A percentile compares a stretch with the other conserved stretches of the same genome.
Conservation (phyloP, 208 protist species). For the Leishmania arabica region DNA sequence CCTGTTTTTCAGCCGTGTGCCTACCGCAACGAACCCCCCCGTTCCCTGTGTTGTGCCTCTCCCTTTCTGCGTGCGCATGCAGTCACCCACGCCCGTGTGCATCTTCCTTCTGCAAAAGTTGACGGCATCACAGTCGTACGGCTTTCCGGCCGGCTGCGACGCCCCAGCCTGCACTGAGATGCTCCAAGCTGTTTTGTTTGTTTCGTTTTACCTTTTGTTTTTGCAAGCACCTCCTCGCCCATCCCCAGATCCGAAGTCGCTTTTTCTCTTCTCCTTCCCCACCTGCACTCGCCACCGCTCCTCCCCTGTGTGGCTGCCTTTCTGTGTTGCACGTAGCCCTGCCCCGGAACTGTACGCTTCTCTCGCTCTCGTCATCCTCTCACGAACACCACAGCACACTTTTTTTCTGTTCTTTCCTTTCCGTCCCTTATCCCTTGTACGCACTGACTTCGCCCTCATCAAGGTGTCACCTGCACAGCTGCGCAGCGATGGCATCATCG, state of each 20-base stretch:
- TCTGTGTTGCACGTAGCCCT: too few species aligned
- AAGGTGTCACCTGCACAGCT: slow-evolving; percentile 22
- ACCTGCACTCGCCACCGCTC: background rate
- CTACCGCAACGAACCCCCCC: background rate
- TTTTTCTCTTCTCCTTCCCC: background rate
- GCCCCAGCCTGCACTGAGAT: background rate
- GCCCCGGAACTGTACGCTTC: too few species aligned
- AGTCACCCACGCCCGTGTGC: background rate
- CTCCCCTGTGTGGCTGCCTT: too few species aligned
- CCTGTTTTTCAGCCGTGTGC: background rate
- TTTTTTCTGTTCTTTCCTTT: background rate
- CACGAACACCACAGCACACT: background rate
- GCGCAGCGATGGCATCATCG: slow-evolving; percentile 45
- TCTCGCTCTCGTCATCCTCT: background rate
- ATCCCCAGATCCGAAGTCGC: background rate
- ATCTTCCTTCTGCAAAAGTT: background rate
- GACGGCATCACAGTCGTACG: background rate
- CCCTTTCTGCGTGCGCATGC: background rate
- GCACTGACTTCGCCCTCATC: background rate
- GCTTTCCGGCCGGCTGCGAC: background rate
- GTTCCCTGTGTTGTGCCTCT: background rate
- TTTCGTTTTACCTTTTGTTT: too few species aligned
- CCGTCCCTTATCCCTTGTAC: background rate
- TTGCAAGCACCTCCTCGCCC: background rate
- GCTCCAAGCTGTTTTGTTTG: background rate